Percentiles rank a stretch among this genome's conserved stretches.
Conservation (phyloP, 2,329 filamentous ascomycete genomes). For the Plenodomus biglobosus region DNA sequence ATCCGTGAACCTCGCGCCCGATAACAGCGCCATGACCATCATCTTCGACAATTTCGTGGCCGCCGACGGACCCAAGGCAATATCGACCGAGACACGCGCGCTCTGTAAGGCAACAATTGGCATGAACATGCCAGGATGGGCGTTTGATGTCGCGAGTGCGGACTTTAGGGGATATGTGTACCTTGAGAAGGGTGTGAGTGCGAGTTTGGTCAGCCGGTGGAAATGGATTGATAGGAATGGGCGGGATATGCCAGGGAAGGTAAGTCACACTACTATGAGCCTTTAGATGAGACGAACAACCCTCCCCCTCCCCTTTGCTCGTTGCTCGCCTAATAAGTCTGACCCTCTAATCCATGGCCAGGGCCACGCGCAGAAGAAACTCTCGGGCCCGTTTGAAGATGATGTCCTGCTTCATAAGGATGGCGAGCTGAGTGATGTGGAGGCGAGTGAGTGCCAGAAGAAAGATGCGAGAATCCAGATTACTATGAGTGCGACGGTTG, state of each 20-base stretch:
- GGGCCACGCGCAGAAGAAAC: conserved; percentile 29
- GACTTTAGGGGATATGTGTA: conserved; percentile 30
- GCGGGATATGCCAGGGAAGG: conserved; percentile 29
- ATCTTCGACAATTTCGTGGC: conserved; percentile 31
- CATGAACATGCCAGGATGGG: conserved; percentile 26
- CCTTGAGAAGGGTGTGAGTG: conserved; percentile 15
- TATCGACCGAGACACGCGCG: conserved; percentile 19
- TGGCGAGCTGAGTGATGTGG: conserved; percentile 22
- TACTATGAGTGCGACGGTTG: conserved; percentile 24
- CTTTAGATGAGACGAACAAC: no score
- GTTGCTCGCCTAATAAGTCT: no score
- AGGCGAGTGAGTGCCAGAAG: conserved; percentile 26
- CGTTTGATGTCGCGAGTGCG: conserved; percentile 26
- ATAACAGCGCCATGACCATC: conserved; percentile 29
- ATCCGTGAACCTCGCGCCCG: conserved; percentile 18
- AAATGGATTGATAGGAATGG: conserved; percentile 31
- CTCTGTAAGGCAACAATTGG: conserved; percentile 30
- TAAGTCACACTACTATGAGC: no score
- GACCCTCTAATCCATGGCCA: no score
- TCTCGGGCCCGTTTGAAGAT: conserved; percentile 23
- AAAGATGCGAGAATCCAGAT: conserved; percentile 26
- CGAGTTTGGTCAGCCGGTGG: conserved; percentile 31
- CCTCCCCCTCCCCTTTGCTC: no score
- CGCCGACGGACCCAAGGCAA: conserved; percentile 26
- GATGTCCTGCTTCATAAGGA: conserved; percentile 31